Percentiles rank a stretch among this genome's conserved stretches.
Evolutionary conservation across 2,329 filamentous ascomycete species (phyloP).

Genomic region (Paracorniculantispora psalliotae): DNA sequence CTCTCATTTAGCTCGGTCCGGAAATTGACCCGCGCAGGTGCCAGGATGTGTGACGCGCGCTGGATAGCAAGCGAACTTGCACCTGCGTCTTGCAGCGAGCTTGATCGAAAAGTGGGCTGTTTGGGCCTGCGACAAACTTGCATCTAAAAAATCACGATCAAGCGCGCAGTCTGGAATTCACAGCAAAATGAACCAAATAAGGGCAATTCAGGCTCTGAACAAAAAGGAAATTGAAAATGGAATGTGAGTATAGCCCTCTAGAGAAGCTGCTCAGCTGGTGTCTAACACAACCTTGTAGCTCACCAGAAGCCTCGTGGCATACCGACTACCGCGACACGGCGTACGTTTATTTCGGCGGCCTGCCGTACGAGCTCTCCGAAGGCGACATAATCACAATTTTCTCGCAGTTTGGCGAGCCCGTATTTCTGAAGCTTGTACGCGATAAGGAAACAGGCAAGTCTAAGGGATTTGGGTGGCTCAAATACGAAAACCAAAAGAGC

Average conservation of each 20-base stretch:
- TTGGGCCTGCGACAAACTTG: constrained; percentile 16
- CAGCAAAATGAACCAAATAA: constrained; percentile 80
- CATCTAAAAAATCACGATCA: not conserved
- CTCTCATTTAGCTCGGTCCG: constrained; percentile 26
- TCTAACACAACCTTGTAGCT: constrained; percentile 39
- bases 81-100: constrained; percentile 15
- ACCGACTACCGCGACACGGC: constrained; percentile 96
- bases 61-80: not conserved
- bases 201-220: constrained; percentile 87
- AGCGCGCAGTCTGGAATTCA: not conserved
- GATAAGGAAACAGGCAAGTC: constrained; percentile 97
- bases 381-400: constrained; percentile 96
- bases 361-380: constrained; percentile 89
- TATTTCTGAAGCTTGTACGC: constrained; percentile 84
- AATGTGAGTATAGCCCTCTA: constrained; percentile 48
- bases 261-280: not conserved
- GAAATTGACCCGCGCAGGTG: constrained; percentile 30
- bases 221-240: constrained; percentile 89
- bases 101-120: constrained; percentile 16
- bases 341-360: constrained; percentile 91
- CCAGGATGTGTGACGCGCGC: constrained; percentile 6
- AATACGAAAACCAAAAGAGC: constrained; percentile 96
- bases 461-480: constrained; percentile 90
- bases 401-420: constrained; percentile 93
- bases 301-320: constrained; percentile 89